Base-by-base conservation (phyloP, 257 asterid genomes). In the Solanum bulbocastanum region DNA sequence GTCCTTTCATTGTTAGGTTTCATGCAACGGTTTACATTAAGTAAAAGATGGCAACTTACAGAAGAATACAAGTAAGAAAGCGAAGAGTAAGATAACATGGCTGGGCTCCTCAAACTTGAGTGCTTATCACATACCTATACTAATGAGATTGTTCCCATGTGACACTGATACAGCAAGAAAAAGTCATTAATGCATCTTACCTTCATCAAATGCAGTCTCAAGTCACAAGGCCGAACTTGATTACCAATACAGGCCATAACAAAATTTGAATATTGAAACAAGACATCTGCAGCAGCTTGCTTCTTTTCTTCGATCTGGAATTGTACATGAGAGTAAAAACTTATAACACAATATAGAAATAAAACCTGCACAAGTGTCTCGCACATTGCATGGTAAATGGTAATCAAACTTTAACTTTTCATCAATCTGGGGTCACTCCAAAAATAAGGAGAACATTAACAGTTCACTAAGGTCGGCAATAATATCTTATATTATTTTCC, bases 181-280 rank as follows among this genome's bases (percentile, higher is more conserved):
- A 22, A 35, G 10, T 46, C 72, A 73, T 72, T 32, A 52, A 52
- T 68, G 83, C 75, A 56, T 23, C 85, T 84, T 89, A 96, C 99
- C 98, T 95, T 96, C 98, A 96, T 96, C 93, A 96, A 91, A 91
- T 96, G 99, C 95, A 96, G 86, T 92, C 98, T 94, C 46, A 96
- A 81, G 92, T 96, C 99, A 86, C 99, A 96, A 35, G 99, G 99
- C 44, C 98, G 95, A 84, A 89, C 96, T 90, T 93, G 98, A 90
- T 93, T 92, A 33, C 99, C 99, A 44, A 96, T 91, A 86, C 96
- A 94, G 1, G 94, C 98, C 93, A 95, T 90, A 40, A 93, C 98
- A 91, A 96, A 96, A 86, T 90, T 94, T 71, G 99, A 96, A 91
- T 96, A 96, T 36, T 94, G 93, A 90, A 92, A 94, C 92, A 95